These are phyloP conservation scores for Hyphodiscus sp. DNA, from an alignment of 2,329 filamentous ascomycete genomes.

Conservation along the genomic window DNA sequence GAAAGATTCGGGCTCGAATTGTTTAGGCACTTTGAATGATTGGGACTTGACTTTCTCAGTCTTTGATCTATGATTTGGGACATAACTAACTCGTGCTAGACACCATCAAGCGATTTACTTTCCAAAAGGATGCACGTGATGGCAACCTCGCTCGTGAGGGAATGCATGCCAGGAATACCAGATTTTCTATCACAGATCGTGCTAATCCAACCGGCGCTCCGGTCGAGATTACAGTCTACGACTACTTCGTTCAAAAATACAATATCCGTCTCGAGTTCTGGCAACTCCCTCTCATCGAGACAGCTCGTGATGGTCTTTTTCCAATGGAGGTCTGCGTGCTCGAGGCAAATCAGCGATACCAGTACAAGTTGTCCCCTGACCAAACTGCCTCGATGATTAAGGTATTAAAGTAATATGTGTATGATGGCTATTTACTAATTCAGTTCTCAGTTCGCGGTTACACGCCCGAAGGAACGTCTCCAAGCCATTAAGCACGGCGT, in stretches of 20 bases:
- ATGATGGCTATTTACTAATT: not conserved
- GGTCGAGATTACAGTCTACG: conserved; percentile 34
- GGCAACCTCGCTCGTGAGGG: conserved; percentile 39
- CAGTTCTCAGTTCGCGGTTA: conserved; percentile 70
- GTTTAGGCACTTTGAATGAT: no score
- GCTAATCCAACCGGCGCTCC: conserved; percentile 36
- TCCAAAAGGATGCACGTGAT: conserved; percentile 20
- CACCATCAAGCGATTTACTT: conserved; percentile 46
- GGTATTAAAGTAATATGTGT: conserved; percentile 23
- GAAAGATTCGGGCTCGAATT: no score
- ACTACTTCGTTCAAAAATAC: conserved; percentile 54
- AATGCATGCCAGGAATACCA: conserved; percentile 43
- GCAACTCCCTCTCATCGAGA: conserved; percentile 51
- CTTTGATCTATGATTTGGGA: no score
- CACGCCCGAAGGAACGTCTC: conserved; percentile 63
- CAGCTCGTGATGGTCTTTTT: conserved; percentile 47
- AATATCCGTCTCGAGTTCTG: conserved; percentile 40
- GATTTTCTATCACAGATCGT: conserved; percentile 44
- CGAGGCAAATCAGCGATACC: conserved; percentile 51
- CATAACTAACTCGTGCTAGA: conserved; percentile 22
- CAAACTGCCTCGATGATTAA: conserved; percentile 22
- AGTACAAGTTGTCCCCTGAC: conserved; percentile 51
- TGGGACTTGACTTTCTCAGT: no score
- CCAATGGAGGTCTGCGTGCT: conserved; percentile 56
- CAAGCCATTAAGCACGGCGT: conserved; percentile 63